phyloP scores from a whole-genome alignment of 169 alveolate genomes.

The Plasmodium ovale region DNA sequence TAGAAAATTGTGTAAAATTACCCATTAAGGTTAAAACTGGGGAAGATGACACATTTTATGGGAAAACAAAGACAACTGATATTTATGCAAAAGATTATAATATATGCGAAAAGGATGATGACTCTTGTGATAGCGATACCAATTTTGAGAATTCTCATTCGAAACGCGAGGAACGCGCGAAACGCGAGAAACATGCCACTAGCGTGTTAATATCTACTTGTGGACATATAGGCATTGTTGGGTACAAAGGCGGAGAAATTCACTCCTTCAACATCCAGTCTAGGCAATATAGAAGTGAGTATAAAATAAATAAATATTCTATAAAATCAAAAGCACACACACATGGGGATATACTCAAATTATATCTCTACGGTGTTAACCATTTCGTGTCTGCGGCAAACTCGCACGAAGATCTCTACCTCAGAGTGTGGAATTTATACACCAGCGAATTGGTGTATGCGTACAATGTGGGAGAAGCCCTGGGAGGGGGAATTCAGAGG shows the following conservation, averaged over 20 bases:
- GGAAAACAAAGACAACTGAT: slow-evolving; percentile 84
- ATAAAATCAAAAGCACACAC: slow-evolving; percentile 56
- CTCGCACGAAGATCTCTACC: slow-evolving; percentile 24
- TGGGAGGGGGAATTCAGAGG: background rate
- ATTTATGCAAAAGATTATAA: slow-evolving; percentile 85
- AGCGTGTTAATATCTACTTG: slow-evolving; percentile 92
- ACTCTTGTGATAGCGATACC: slow-evolving; percentile 23
- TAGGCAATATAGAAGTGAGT: slow-evolving; percentile 39
- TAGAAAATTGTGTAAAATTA: too few relatives aligned
- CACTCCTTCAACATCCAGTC: slow-evolving; percentile 93
- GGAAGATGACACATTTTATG: slow-evolving; percentile 78
- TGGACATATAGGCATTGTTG: slow-evolving; percentile 95
- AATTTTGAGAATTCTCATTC: slow-evolving; percentile 38
- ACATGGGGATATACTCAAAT: slow-evolving; percentile 48
- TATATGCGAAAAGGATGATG: slow-evolving; percentile 87
- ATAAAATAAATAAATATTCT: slow-evolving; percentile 67
- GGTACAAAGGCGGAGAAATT: slow-evolving; percentile 91
- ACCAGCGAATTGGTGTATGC: slow-evolving; percentile 42
- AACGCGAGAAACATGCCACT: slow-evolving; percentile 80
- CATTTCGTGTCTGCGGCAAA: slow-evolving; percentile 62
- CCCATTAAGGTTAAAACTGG: slow-evolving; percentile 47
- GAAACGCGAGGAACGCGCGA: too few relatives aligned
- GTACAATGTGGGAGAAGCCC: slow-evolving; percentile 28
- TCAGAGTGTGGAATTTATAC: slow-evolving; percentile 66
- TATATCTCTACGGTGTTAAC: slow-evolving; percentile 41